Evolutionary conservation across 805 yeast genomes (phyloP).

Genomic region (Osmozyma mogii): DNA sequence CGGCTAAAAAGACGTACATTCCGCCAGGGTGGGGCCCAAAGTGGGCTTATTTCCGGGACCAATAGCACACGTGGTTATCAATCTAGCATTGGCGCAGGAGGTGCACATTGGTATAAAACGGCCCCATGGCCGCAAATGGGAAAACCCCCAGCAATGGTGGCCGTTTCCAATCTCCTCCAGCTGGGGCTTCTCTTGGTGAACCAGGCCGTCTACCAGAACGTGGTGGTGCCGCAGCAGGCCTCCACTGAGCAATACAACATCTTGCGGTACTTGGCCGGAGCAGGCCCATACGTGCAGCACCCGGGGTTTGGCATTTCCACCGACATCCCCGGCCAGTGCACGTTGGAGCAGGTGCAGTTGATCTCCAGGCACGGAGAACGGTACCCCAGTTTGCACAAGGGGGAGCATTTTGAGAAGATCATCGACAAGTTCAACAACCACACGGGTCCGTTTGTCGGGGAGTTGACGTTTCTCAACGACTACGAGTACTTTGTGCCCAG

Average conservation of each 20-base stretch:
- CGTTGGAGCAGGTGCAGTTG: conserved; percentile 1
- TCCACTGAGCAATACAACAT: conserved; percentile 39
- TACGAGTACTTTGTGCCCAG: conserved; percentile 42
- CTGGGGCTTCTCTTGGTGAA: conserved; percentile 23
- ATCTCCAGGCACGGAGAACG: too few relatives aligned
- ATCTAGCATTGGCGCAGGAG: too few relatives aligned
- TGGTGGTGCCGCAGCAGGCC: conserved; percentile 35
- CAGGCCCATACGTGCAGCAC: conserved; percentile 47
- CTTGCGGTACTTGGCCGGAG: conserved; percentile 43
- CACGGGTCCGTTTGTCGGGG: conserved; percentile 34
- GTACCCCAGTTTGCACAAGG: too few relatives aligned
- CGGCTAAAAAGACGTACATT: too few relatives aligned
- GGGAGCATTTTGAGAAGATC: conserved; percentile 20
- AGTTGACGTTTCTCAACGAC: conserved; percentile 49
- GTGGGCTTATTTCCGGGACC: too few relatives aligned
- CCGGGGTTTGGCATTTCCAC: conserved; percentile 48
- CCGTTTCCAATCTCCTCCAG: conserved; percentile 21
- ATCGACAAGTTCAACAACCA: conserved; percentile 18
- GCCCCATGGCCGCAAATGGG: too few relatives aligned
- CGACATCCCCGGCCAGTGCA: conserved; percentile 34
- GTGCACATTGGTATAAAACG: too few relatives aligned
- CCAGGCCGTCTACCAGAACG: conserved; percentile 18
- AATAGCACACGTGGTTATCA: too few relatives aligned
- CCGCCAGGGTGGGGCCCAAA: too few relatives aligned
- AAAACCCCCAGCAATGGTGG: conserved; percentile 20